Conservation (phyloP, 306 rosid species). For the Cicer pinnatifidum region DNA sequence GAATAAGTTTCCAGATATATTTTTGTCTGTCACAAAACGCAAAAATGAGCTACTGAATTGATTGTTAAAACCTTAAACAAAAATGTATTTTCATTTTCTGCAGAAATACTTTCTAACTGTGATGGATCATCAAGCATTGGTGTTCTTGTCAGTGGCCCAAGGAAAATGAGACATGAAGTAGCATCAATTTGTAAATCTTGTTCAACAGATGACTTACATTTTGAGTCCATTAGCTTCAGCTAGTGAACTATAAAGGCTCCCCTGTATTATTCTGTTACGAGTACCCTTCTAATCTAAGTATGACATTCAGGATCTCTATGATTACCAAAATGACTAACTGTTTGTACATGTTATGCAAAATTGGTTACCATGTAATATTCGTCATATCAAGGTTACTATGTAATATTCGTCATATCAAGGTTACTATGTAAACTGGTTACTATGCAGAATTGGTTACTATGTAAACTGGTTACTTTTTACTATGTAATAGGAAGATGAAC, state of each 20-base stretch:
- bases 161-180: conserved; percentile 26
- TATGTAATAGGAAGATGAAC: background rate
- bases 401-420: no score
- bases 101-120: conserved; percentile 14
- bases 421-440: no score
- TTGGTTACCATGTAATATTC: background rate
- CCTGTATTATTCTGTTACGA: conserved; percentile 9
- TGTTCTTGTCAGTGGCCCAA: conserved; percentile 23
- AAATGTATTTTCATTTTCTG: background rate
- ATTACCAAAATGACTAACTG: background rate
- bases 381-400: no score
- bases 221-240: conserved; percentile 21
- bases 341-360: background rate
- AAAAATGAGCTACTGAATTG: no score
- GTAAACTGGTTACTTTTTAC: background rate
- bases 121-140: conserved; percentile 44
- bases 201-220: background rate
- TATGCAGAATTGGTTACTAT: background rate
- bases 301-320: background rate
- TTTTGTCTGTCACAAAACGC: background rate
- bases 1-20: background rate
- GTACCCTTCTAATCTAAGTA: background rate
- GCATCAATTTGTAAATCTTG: conserved; percentile 7
- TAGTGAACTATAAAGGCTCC: conserved; percentile 14
- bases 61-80: background rate